Base-by-base conservation (phyloP, 129 eudicot species). In the Gnaphalium uliginosum region DNA sequence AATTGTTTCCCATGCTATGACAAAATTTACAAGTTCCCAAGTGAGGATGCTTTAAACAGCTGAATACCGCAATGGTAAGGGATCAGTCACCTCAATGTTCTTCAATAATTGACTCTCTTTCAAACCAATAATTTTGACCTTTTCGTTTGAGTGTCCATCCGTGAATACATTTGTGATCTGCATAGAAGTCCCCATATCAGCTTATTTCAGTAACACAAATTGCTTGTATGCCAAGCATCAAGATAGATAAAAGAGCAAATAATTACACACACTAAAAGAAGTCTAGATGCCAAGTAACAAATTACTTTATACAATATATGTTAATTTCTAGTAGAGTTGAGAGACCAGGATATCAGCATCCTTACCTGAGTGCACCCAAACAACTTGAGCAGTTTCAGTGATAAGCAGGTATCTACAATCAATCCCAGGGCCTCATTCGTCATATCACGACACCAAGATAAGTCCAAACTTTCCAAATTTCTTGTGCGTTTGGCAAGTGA, bases 341-440 rank as follows among this genome's bases (percentile, higher is more conserved):
- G 70, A 30, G 9, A 33, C 13, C 24, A 65, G 21, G 50, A 32
- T 65, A 2, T 17, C 50, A 32, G 6, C 6, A 8, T 18, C 33
- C 72, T 23, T 85, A 93, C 97, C 96, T 93, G 99, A 43, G 97
- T 85, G 82, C 99, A 94, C 66, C 99, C 99, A 83, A 94, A 94
- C 80, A 94, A 60, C 64, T 89, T 94, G 50, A 94, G 86, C 48
- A 78, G 50, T 78, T 82, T 75, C 72, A 94, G 81, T 18, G 89
- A 89, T 61, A 46, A 68, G 71, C 97, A 94, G 65, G 88, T 83
- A 82, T 94, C 99, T 22, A 84, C 99, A 81, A 94, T 87, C 84
- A 94, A 79, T 70, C 99, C 99, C 29, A 94, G 39, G n/a, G 91
- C 92, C 81, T 90, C 97, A 73, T 91, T 53, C 11, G 90, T 83